These are phyloP conservation scores for Paramecium caudatum DNA, from an alignment of 73 alveolate species.

Conservation along the genomic window DNA sequence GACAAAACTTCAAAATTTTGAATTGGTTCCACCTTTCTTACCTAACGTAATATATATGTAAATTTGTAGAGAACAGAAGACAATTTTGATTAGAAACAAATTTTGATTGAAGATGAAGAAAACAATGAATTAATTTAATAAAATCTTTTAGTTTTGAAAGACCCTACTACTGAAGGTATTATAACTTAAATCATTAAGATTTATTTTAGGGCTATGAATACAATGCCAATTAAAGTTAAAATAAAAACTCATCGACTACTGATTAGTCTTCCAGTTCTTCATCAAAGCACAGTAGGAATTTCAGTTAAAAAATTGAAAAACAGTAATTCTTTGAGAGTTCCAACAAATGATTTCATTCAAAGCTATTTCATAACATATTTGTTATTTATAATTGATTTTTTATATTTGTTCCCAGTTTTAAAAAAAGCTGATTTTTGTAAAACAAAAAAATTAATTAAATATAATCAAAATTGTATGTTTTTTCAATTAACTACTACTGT, in stretches of 20 bases:
- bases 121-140: constrained; percentile 62
- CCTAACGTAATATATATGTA: constrained; percentile 76
- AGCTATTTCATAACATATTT: background rate
- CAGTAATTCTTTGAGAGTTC: background rate
- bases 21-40: constrained; percentile 88
- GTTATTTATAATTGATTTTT: too few species aligned
- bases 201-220: constrained; percentile 73
- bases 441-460: too few species aligned
- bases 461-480: constrained; percentile 12
- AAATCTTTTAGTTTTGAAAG: constrained; percentile 15
- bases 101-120: constrained; percentile 73
- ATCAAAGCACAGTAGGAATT: constrained; percentile 41
- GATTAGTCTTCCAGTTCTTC: constrained; percentile 41
- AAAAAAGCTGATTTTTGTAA: too few species aligned
- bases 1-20: constrained; percentile 86
- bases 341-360: background rate
- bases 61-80: constrained; percentile 67
- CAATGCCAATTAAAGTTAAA: background rate
- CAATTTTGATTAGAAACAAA: constrained; percentile 78
- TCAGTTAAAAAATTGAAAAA: constrained; percentile 3
- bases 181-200: constrained; percentile 24
- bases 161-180: constrained; percentile 33
- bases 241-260: constrained; percentile 16
- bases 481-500: constrained; percentile 39
- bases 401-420: too few species aligned